phyloP scores from a whole-genome alignment of 148 eudicot genomes.

The Chenopodium album region DNA sequence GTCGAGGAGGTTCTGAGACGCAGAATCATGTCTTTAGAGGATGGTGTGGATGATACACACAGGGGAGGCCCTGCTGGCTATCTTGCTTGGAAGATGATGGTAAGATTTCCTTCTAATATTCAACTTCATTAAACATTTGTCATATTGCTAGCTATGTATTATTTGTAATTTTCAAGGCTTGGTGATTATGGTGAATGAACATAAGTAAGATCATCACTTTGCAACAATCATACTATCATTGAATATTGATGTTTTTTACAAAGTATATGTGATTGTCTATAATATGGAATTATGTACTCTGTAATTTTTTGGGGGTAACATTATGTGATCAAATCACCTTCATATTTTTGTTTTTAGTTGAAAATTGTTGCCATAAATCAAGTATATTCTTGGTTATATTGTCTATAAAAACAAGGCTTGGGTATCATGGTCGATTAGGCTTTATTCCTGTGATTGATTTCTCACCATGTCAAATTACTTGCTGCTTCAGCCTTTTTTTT shows the following conservation, averaged over 20 bases:
- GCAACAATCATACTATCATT: background rate
- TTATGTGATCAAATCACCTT: background rate
- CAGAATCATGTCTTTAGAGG: constrained; percentile 43
- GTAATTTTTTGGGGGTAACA: background rate
- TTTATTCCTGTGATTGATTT: background rate
- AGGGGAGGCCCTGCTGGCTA: constrained; percentile 88
- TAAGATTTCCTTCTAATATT: constrained; percentile 28
- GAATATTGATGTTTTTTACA: background rate
- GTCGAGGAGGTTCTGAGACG: constrained; percentile 69
- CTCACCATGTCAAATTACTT: background rate
- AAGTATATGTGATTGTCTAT: background rate
- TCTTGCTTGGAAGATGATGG: constrained; percentile 99
- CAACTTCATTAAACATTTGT: background rate
- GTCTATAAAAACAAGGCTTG: background rate
- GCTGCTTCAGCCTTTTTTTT: background rate
- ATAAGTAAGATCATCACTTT: background rate
- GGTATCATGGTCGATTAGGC: background rate
- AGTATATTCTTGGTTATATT: background rate
- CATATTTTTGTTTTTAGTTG: background rate
- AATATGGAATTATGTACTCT: background rate
- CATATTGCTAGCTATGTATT: background rate
- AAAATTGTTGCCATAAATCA: background rate
- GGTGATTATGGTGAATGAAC: background rate
- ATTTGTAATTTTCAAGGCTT: background rate
- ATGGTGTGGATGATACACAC: constrained; percentile 36